phyloP scores from a whole-genome alignment of 139 green algal species.

The Parachlorella kessleri region DNA sequence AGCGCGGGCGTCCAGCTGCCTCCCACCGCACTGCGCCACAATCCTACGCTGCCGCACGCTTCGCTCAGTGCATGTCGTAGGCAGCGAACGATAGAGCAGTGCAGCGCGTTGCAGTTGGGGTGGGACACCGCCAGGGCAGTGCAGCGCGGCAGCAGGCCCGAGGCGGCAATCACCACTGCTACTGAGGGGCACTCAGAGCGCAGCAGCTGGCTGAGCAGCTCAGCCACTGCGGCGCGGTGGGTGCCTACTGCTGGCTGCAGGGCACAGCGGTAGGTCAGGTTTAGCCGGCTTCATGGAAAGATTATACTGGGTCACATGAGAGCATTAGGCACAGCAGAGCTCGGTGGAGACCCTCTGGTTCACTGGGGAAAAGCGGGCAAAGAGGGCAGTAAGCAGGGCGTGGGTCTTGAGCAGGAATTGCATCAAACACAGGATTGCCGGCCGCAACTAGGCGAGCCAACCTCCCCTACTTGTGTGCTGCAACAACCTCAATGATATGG shows the following conservation, averaged over 20 bases:
- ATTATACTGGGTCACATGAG: no score
- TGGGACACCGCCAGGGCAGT: slow-evolving; percentile 17
- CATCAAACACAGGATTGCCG: neutral
- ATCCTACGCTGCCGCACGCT: neutral
- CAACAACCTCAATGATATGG: no score
- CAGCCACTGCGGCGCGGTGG: slow-evolving; percentile 27
- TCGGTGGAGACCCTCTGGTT: no score
- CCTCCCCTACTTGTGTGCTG: no score
- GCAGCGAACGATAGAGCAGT: slow-evolving; percentile 7
- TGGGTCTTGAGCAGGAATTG: neutral
- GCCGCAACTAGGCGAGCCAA: no score
- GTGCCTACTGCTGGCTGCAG: slow-evolving; percentile 29
- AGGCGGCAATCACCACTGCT: neutral
- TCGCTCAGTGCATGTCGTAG: slow-evolving; percentile 6
- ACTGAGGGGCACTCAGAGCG: slow-evolving; percentile 13
- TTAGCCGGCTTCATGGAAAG: no score
- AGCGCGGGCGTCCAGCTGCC: no score
- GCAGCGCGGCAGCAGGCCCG: slow-evolving; percentile 13
- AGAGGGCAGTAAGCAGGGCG: neutral
- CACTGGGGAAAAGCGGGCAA: no score
- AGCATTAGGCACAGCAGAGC: no score
- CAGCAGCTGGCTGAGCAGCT: slow-evolving; percentile 32
- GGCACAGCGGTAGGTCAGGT: no score
- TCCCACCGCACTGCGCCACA: no score
- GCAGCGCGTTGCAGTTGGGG: slow-evolving; percentile 26